Conservation (phyloP, 2,329 filamentous ascomycete genomes). For the Didymella segeticola region DNA sequence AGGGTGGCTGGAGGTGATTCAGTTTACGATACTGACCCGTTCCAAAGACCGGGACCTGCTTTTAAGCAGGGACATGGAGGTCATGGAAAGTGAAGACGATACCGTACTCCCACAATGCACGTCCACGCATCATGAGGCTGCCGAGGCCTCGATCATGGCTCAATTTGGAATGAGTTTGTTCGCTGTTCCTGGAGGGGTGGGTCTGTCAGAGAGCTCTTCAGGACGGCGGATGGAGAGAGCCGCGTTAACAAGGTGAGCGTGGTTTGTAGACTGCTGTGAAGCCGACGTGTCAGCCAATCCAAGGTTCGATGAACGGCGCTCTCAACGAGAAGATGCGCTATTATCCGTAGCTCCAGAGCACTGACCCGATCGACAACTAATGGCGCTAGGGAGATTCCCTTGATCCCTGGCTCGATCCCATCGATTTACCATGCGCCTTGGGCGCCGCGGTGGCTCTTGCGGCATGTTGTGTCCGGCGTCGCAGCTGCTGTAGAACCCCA, state of each 20-base stretch:
- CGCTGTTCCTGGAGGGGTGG: background rate
- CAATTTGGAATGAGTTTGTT: background rate
- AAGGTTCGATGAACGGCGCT: background rate
- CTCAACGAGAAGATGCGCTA: background rate
- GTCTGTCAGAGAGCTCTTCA: background rate
- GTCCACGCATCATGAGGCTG: background rate
- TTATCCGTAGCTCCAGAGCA: background rate
- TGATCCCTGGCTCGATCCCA: background rate
- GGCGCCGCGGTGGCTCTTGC: background rate
- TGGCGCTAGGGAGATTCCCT: background rate
- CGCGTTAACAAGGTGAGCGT: background rate
- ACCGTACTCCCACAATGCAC: background rate
- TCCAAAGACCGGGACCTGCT: background rate
- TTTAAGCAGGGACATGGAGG: background rate
- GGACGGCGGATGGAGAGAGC: background rate
- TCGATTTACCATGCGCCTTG: background rate
- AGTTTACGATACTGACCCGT: background rate
- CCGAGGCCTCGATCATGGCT: background rate
- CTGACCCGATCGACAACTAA: background rate
- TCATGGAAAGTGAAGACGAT: background rate
- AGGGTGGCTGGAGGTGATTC: background rate
- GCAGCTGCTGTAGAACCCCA: constrained; percentile 9
- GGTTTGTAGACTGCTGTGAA: background rate
- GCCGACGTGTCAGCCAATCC: background rate
- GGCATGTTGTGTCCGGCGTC: constrained; percentile 5